Base-by-base conservation (phyloP, 2,329 filamentous ascomycete genomes). In the Xylaria sp. region DNA sequence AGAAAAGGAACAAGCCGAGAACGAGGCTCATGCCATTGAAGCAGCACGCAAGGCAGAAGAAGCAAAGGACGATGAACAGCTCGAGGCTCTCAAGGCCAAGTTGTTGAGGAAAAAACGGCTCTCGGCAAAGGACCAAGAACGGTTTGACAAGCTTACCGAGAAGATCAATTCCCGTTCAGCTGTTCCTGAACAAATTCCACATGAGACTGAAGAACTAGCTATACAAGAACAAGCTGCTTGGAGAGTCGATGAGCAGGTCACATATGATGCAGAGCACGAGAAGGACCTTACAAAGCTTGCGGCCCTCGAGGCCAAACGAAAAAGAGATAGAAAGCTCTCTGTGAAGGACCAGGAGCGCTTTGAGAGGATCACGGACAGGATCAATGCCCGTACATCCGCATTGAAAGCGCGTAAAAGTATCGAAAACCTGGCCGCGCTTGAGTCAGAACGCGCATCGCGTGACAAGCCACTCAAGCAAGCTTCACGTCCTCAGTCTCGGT, bases 281-380 rank as follows among this genome's bases (percentile, higher is more conserved):
- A 39, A 61, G 50, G 75, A 30, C 23, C 23, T 30, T 30, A 30
- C 23, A 30, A 30, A 80, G 59, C 69, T 79, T 10, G 74, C 70
- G 11, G 67, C 70, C 3, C 70, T 80, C 3, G 13, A 50, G 18
- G 78, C 76, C 18, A 54, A 54, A 16, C 18, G 30, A 13, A 55
- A 49, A 49, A 73, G 74, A 23, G 83, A 82, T 67, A 82, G 80
- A 65, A 74, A 74, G 1, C 65, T 79, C 10, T 69, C 67, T 1
- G 80, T 76, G 63, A 79, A 74, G 59, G 78, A 79, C 37, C 71
- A 79, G 54, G 77, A 81, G 60, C 79, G 76, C 60, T 71, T 76
- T 30, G 71, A 75, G 39, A 65, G 66, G 6, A 66, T 80, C 5
- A 73, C 70, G 8, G 71, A 71, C 44, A 75, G 70, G 37, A 69